Percentiles rank a stretch among this genome's conserved stretches.
Evolutionary conservation across 768 basidiomycete genomes (phyloP).

Genomic region (Brasilioporus rufonigricans): DNA sequence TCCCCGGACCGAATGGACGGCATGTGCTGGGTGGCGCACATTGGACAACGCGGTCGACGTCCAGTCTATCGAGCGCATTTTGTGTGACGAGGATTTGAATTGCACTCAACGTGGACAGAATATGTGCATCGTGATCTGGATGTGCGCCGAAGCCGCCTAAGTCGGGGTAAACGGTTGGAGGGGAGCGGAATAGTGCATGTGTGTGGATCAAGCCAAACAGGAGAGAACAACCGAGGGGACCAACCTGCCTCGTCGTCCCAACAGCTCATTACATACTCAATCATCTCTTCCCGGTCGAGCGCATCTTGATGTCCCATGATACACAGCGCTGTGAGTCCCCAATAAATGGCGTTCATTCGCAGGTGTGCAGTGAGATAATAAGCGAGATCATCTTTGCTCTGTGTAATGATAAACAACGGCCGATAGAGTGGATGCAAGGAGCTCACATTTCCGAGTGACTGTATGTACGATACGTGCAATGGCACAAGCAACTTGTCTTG

Average conservation of each 20-base stretch:
- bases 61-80: slow-evolving; percentile 69
- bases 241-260: slow-evolving; percentile 88
- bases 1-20: not conserved
- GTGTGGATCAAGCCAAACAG: not conserved
- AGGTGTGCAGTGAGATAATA: slow-evolving; percentile 93
- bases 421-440: not conserved
- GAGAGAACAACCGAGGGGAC: slow-evolving; percentile 7
- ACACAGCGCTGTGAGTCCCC: slow-evolving; percentile 88
- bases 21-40: slow-evolving; percentile 47
- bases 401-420: slow-evolving; percentile 5
- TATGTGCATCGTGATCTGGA: slow-evolving; percentile 89
- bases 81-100: slow-evolving; percentile 90
- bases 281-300: slow-evolving; percentile 77
- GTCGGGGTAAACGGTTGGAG: not conserved
- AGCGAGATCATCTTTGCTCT: slow-evolving; percentile 80
- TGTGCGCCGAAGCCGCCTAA: slow-evolving; percentile 90
- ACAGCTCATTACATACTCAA: slow-evolving; percentile 89
- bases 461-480: slow-evolving; percentile 73
- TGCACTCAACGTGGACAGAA: slow-evolving; percentile 84
- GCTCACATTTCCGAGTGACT: slow-evolving; percentile 65
- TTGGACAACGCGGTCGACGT: slow-evolving; percentile 65
- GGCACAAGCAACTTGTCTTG: slow-evolving; percentile 40
- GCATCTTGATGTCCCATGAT: slow-evolving; percentile 79
- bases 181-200: no score
- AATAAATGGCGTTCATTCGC: slow-evolving; percentile 94